phyloP scores from a whole-genome alignment of 2,329 filamentous ascomycete genomes.

The Xylariaceae sp. region DNA sequence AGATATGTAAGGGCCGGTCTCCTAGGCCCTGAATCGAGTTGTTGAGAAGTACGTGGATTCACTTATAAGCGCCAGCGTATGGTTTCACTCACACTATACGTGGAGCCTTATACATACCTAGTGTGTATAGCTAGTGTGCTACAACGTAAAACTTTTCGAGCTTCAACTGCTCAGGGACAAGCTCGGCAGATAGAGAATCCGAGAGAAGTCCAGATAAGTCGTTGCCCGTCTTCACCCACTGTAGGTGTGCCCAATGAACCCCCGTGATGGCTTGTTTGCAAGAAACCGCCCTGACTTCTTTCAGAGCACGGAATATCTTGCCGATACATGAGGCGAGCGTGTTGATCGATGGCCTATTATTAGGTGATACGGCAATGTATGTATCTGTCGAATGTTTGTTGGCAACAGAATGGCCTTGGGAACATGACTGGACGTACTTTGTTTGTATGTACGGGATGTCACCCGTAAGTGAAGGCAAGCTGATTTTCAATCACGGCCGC shows the following conservation, averaged over 20 bases:
- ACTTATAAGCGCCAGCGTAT: neutral
- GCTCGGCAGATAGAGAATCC: neutral
- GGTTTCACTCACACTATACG: neutral
- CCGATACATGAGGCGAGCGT: no score
- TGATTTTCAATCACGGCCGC: no score
- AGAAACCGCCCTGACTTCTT: no score
- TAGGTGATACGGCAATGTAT: neutral
- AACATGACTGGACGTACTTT: neutral
- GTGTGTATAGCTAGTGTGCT: neutral
- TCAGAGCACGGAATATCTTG: no score
- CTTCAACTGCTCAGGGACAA: neutral
- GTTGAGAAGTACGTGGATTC: neutral
- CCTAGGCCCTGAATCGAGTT: no score
- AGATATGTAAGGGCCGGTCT: no score
- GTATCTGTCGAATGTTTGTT: neutral
- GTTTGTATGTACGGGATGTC: neutral
- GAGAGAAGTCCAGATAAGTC: neutral
- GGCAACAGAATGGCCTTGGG: neutral
- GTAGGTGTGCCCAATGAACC: neutral
- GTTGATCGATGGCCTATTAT: neutral
- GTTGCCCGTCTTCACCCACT: neutral
- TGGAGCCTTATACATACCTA: neutral
- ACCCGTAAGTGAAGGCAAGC: no score
- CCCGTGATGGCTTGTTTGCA: no score
- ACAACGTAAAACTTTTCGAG: neutral